Percentiles rank a stretch among this genome's conserved stretches.
phyloP scores from a whole-genome alignment of 2,329 filamentous ascomycete genomes.

The Fusarium sp. region DNA sequence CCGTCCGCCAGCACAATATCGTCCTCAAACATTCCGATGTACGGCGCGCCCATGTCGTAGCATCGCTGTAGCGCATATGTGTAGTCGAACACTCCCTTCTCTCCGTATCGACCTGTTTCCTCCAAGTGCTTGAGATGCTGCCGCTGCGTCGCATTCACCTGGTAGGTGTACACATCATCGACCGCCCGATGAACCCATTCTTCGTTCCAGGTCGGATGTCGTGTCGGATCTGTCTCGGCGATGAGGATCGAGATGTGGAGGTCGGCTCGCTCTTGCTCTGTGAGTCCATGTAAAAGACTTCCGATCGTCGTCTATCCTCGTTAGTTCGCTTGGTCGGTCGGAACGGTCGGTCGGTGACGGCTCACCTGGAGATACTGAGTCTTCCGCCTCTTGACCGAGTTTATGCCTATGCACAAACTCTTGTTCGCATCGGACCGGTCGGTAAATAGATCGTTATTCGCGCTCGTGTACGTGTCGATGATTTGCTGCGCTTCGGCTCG shows the following conservation, averaged over 20 bases:
- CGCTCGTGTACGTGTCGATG: background rate
- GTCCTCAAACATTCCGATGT: conserved; percentile 25
- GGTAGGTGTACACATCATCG: conserved; percentile 21
- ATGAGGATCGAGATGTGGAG: conserved; percentile 24
- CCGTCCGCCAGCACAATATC: conserved; percentile 22
- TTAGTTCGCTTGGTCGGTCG: background rate
- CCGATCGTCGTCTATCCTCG: conserved; percentile 20
- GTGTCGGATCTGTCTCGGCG: conserved; percentile 20
- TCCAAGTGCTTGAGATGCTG: background rate
- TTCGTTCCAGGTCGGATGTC: conserved; percentile 22
- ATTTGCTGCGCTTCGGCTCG: conserved; percentile 4
- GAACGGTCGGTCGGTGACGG: background rate
- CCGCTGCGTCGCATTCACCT: background rate
- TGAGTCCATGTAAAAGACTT: conserved; percentile 19
- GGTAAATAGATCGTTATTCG: no score
- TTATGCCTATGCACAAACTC: conserved; percentile 20
- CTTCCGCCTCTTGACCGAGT: conserved; percentile 16
- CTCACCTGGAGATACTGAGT: conserved; percentile 29
- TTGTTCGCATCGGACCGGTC: background rate
- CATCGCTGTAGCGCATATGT: conserved; percentile 18
- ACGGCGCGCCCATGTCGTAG: conserved; percentile 15
- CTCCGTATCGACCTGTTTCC: conserved; percentile 1
- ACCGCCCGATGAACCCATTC: conserved; percentile 19
- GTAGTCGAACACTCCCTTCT: conserved; percentile 26
- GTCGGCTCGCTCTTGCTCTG: conserved; percentile 21